Percentiles rank a stretch among this genome's conserved stretches.
Evolutionary conservation across 345 rosid species (phyloP).

Genomic region (Euphorbia pulcherrima): DNA sequence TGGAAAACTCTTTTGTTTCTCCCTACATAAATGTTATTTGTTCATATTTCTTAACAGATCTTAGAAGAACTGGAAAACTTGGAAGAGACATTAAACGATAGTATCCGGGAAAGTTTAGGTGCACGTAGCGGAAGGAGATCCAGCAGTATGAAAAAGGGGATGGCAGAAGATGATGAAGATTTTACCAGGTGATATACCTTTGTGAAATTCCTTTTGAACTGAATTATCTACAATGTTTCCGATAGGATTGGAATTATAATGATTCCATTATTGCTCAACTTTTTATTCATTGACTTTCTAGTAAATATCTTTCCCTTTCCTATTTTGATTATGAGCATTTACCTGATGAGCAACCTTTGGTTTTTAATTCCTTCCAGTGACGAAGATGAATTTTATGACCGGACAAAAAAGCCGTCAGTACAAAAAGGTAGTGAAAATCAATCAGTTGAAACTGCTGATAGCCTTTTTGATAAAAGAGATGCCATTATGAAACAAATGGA

Average conservation of each 20-base stretch:
- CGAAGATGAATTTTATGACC: constrained; percentile 96
- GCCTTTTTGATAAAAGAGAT: constrained; percentile 86
- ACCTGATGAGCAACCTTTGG: constrained; percentile 8
- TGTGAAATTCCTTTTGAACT: constrained; percentile 8
- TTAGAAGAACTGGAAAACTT: constrained; percentile 92
- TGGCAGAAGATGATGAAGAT: constrained; percentile 59
- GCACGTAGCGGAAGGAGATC: constrained; percentile 59
- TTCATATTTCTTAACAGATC: constrained; percentile 39
- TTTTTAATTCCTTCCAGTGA: constrained; percentile 43
- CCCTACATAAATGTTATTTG: not conserved
- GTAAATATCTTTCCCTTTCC: not conserved
- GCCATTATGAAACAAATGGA: constrained; percentile 59
- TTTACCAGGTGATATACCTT: constrained; percentile 47
- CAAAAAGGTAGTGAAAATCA: constrained; percentile 52
- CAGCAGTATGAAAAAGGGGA: constrained; percentile 50
- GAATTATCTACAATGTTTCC: constrained; percentile 1
- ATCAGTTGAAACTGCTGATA: constrained; percentile 79
- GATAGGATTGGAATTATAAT: constrained; percentile 3
- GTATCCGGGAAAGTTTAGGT: constrained; percentile 89
- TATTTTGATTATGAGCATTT: not conserved
- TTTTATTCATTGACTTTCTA: not conserved
- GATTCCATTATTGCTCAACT: not conserved
- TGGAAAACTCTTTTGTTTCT: not conserved
- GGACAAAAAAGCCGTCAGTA: constrained; percentile 61
- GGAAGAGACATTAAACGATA: constrained; percentile 92